phyloP scores from a whole-genome alignment of 345 rosid species.

The Draba incana region DNA sequence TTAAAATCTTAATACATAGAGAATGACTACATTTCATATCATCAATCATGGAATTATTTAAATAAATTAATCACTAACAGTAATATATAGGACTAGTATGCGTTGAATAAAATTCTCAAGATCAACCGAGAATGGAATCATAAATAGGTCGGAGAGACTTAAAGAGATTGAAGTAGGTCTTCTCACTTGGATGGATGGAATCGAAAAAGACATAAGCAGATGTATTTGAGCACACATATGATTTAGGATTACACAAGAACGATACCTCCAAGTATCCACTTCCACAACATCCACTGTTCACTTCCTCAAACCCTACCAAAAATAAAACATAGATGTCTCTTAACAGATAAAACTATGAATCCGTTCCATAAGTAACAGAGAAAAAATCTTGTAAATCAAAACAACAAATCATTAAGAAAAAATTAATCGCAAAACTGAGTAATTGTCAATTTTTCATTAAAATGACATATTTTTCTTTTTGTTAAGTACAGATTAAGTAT shows the following conservation, averaged over 20 bases:
- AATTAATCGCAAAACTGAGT: no score
- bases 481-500: no score
- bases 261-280: conserved; percentile 66
- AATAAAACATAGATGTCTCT: not conserved
- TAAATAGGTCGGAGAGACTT: conserved; percentile 37
- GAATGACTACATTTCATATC: no score
- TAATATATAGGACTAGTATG: no score
- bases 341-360: conserved; percentile 3
- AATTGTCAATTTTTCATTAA: no score
- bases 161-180: conserved; percentile 48
- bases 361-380: not conserved
- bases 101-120: no score
- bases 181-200: conserved; percentile 82
- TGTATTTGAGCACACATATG: conserved; percentile 63
- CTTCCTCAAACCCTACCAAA: conserved; percentile 58
- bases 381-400: not conserved
- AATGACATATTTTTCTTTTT: no score
- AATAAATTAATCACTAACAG: no score
- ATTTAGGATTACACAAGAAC: conserved; percentile 62
- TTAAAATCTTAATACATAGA: no score
- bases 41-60: no score
- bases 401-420: no score
- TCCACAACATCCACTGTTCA: conserved; percentile 76
- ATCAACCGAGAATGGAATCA: no score
- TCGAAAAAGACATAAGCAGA: conserved; percentile 82